These are phyloP conservation scores for Hansenula sp. DNA, from an alignment of 1,139 yeast species.

Conservation along the genomic window DNA sequence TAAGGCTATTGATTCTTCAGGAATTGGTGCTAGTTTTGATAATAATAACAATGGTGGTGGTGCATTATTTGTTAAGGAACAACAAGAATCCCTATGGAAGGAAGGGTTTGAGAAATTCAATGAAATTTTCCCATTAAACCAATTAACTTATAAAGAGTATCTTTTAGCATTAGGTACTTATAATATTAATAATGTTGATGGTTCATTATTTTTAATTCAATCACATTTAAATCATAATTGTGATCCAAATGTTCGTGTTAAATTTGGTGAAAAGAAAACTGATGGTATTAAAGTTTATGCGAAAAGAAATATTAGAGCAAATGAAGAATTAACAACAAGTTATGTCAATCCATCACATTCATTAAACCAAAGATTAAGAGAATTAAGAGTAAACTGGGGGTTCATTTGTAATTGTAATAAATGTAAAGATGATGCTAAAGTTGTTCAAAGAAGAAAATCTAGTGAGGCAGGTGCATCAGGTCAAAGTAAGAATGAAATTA, in stretches of 20 bases:
- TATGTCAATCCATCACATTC: conserved; percentile 69
- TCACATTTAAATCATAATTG: conserved; percentile 79
- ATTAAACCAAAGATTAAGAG: conserved; percentile 61
- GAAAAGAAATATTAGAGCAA: conserved; percentile 50
- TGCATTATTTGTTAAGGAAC: conserved; percentile 48
- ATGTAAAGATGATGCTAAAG: conserved; percentile 51
- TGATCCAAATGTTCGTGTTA: conserved; percentile 63
- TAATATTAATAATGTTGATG: conserved; percentile 69
- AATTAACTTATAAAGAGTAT: conserved; percentile 50
- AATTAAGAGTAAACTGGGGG: conserved; percentile 78
- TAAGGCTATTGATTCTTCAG: conserved; percentile 52
- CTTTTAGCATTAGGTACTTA: conserved; percentile 65
- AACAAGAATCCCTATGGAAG: conserved; percentile 59
- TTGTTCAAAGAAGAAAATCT: conserved; percentile 22
- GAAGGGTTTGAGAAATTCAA: conserved; percentile 50
- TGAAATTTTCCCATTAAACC: conserved; percentile 43
- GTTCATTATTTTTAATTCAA: conserved; percentile 56
- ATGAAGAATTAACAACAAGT: conserved; percentile 66
- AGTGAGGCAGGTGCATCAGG: conserved; percentile 13
- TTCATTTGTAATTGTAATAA: conserved; percentile 67
- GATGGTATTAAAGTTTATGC: conserved; percentile 62
- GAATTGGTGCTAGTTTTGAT: conserved; percentile 51
- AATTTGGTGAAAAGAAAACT: conserved; percentile 42
- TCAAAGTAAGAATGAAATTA: conserved; percentile 37
- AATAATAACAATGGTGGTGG: conserved; percentile 44